These are phyloP conservation scores for Hypomyces perniciosus DNA, from an alignment of 2,329 filamentous ascomycete genomes.

Conservation along the genomic window DNA sequence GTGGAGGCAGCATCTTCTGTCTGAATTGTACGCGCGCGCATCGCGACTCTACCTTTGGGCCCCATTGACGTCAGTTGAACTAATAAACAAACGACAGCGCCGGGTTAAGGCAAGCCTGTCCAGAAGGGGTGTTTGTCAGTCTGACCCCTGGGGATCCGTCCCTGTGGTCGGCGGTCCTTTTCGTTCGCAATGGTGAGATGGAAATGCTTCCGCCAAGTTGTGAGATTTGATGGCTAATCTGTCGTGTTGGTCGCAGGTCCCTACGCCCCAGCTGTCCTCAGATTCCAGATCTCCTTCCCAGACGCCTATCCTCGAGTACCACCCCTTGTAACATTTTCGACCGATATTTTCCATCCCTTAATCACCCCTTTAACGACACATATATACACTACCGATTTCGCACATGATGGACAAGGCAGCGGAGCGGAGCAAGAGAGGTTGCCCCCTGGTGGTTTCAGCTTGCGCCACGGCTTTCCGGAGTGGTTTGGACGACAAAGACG, in stretches of 20 bases:
- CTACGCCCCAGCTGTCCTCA: conserved; percentile 78
- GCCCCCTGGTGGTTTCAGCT: conserved; percentile 82
- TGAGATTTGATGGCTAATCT: neutral
- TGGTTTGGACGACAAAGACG: conserved; percentile 69
- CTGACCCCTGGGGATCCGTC: conserved; percentile 75
- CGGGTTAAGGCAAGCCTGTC: conserved; percentile 74
- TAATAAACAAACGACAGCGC: conserved; percentile 46
- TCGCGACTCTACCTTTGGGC: conserved; percentile 1
- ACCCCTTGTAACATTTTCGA: conserved; percentile 80
- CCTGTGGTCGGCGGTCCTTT: conserved; percentile 86
- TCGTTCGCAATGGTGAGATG: conserved; percentile 72
- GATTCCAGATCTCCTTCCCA: conserved; percentile 86
- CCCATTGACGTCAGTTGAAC: conserved; percentile 18
- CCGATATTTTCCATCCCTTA: conserved; percentile 91
- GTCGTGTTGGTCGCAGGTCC: conserved; percentile 55
- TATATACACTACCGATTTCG: conserved; percentile 77
- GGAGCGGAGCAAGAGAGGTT: conserved; percentile 77
- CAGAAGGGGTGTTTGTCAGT: conserved; percentile 80
- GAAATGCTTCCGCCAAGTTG: neutral
- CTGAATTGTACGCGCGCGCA: conserved; percentile 61
- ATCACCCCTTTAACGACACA: conserved; percentile 92
- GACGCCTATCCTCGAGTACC: conserved; percentile 71
- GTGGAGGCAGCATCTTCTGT: conserved; percentile 68
- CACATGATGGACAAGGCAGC: conserved; percentile 70
- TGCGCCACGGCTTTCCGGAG: conserved; percentile 81